These are phyloP conservation scores for Priceomyces fermenticarens DNA, from an alignment of 805 yeast species.

Conservation along the genomic window DNA sequence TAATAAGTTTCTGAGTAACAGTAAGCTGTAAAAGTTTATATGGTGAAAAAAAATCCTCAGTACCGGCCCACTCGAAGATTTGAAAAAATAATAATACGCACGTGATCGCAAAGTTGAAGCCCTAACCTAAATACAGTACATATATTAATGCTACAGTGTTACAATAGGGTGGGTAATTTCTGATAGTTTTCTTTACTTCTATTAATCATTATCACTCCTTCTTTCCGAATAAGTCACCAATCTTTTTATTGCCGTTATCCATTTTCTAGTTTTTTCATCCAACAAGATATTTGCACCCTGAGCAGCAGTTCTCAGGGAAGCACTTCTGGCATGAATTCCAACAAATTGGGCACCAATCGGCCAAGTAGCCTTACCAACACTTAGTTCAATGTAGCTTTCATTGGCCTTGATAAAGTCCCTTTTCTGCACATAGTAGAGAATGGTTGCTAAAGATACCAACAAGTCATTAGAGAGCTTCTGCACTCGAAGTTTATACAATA, in stretches of 20 bases:
- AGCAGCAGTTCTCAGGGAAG: conserved; percentile 56
- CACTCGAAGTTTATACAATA: conserved; percentile 41
- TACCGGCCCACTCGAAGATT: too few species aligned
- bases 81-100: too few species aligned
- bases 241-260: conserved; percentile 76
- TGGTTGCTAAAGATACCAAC: conserved; percentile 55
- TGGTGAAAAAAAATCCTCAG: too few species aligned
- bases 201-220: conserved; percentile 1
- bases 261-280: conserved; percentile 68
- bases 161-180: too few species aligned
- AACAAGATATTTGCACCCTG: conserved; percentile 70
- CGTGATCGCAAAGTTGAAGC: too few species aligned
- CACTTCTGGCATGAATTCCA: conserved; percentile 75
- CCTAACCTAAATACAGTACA: too few species aligned
- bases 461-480: conserved; percentile 41
- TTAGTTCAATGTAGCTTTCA: conserved; percentile 68
- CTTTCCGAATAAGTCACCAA: conserved; percentile 55
- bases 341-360: conserved; percentile 82
- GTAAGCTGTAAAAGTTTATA: too few species aligned
- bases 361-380: conserved; percentile 90
- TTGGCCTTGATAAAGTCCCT: conserved; percentile 51
- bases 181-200: too few species aligned
- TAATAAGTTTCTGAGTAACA: too few species aligned
- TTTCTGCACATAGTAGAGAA: conserved; percentile 58
- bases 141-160: too few species aligned